These are phyloP conservation scores for Orychophragmus violaceus DNA, from an alignment of 345 rosid genomes.

Conservation along the genomic window DNA sequence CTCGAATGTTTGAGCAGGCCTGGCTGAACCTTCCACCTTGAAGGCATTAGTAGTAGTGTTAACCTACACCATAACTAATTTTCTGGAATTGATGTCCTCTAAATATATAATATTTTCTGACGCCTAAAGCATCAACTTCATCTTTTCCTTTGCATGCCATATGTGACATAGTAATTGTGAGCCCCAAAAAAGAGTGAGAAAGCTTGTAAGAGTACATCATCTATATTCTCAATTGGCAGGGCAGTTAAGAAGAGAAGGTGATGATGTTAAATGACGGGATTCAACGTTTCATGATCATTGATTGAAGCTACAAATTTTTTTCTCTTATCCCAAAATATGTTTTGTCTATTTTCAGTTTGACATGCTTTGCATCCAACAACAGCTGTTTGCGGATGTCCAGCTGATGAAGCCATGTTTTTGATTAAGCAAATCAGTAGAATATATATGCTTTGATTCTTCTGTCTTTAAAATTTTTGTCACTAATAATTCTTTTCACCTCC, in stretches of 20 bases:
- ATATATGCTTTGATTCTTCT: background rate
- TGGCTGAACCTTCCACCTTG: too few species aligned
- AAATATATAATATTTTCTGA: too few species aligned
- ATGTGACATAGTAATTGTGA: slow-evolving; percentile 51
- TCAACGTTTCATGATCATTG: background rate
- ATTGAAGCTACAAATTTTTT: background rate
- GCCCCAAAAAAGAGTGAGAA: slow-evolving; percentile 62
- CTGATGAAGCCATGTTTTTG: slow-evolving; percentile 68
- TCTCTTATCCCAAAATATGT: slow-evolving; percentile 11
- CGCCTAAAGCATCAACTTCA: too few species aligned
- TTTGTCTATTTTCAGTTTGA: slow-evolving; percentile 48
- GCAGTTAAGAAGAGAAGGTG: slow-evolving; percentile 66
- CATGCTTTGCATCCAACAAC: slow-evolving; percentile 81
- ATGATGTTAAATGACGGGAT: slow-evolving; percentile 45
- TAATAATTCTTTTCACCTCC: background rate
- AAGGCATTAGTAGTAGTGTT: too few species aligned
- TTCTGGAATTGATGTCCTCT: too few species aligned
- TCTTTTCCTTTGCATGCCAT: slow-evolving; percentile 44
- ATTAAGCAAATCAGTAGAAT: slow-evolving; percentile 66
- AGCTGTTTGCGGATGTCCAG: slow-evolving; percentile 85
- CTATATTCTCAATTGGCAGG: slow-evolving; percentile 67
- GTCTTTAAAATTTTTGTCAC: background rate
- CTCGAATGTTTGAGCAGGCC: background rate
- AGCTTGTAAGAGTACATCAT: slow-evolving; percentile 80
- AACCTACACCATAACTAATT: too few species aligned